Percentiles rank a stretch among this genome's conserved stretches.
Evolutionary conservation across 768 basidiomycete genomes (phyloP).

Genomic region (Amanita subjunquillea): DNA sequence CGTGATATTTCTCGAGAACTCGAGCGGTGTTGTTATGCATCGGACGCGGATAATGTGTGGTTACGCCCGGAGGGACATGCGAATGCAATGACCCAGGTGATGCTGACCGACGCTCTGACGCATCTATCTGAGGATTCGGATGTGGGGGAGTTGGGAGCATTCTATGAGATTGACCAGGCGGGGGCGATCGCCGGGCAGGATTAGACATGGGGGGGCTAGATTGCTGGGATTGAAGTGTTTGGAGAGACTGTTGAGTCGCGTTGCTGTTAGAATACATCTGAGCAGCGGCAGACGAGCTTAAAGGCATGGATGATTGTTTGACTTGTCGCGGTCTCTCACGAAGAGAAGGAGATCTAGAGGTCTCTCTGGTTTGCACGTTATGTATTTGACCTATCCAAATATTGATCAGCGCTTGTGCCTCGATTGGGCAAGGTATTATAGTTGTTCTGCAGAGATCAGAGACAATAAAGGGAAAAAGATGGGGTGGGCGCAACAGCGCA

Average conservation of each 20-base stretch:
- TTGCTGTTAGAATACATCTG: constrained; percentile 36
- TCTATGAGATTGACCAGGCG: constrained; percentile 23
- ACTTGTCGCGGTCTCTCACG: constrained; percentile 40
- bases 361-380: constrained; percentile 31
- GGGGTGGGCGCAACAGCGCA: background rate
- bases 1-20: constrained; percentile 46
- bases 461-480: constrained; percentile 2
- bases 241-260: constrained; percentile 29
- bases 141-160: constrained; percentile 36
- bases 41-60: constrained; percentile 53
- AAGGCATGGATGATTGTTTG: constrained; percentile 53
- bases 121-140: constrained; percentile 23
- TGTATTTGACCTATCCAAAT: constrained; percentile 28
- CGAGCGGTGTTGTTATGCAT: constrained; percentile 46
- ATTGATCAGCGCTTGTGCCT: constrained; percentile 11
- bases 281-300: constrained; percentile 38
- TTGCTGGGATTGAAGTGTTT: constrained; percentile 24
- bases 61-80: constrained; percentile 15
- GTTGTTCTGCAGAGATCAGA: constrained; percentile 9
- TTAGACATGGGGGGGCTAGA: constrained; percentile 23
- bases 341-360: constrained; percentile 38
- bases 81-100: constrained; percentile 24
- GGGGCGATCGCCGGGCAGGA: constrained; percentile 25
- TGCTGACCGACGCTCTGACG: constrained; percentile 21
- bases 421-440: constrained; percentile 8